Evolutionary conservation across 352 stramenopile genomes (phyloP), one percentile per base, ranked within the genome.

Genomic region (Phytophthora idaei): DNA sequence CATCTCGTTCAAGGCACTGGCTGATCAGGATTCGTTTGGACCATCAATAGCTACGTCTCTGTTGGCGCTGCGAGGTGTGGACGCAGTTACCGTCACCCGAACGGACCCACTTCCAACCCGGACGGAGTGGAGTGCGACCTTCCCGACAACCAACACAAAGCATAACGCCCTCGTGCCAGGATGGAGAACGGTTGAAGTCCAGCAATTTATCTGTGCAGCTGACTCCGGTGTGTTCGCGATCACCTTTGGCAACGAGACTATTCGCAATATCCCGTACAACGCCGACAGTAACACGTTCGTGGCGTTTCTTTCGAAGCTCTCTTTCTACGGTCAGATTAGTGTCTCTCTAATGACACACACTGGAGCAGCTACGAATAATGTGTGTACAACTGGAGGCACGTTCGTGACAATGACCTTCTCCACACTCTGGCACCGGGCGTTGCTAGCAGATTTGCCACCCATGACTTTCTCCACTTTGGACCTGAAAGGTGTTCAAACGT

Each of bases 181-280:
- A 1, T 93, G 85, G 85, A 82, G 80, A 56, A 72, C 78, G 5
- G 49, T 89, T 37, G 85, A 94, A 67, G 80, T 90, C 25, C 85
- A 94, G 58, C 81, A 88, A 41, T 94, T 94, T 54, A 90, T 91
- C 37, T 94, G 85, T 53, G 84, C 84, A 6, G 85, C 85, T 0
- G 80, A 90, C 59, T 67, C 72, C 0, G 85, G 83, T 0, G 58
- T 74, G 15, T 90, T 92, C n/a, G 69, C 78, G 5, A 57, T 92
- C 50, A 88, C 73, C 5, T 85, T 92, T 44, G 75, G 57, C 31
- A 81, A 82, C 47, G 41, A 85, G 29, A 90, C 81, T 2, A 64
- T 93, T 28, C 60, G 70, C 4, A 76, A 72, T 32, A 89, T 92
- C 44, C 83, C 85, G 15, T 89, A 71, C 61, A 88, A 83, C 15